phyloP scores from a whole-genome alignment of 805 yeast species.

The Kluyveromyces aestuarii region DNA sequence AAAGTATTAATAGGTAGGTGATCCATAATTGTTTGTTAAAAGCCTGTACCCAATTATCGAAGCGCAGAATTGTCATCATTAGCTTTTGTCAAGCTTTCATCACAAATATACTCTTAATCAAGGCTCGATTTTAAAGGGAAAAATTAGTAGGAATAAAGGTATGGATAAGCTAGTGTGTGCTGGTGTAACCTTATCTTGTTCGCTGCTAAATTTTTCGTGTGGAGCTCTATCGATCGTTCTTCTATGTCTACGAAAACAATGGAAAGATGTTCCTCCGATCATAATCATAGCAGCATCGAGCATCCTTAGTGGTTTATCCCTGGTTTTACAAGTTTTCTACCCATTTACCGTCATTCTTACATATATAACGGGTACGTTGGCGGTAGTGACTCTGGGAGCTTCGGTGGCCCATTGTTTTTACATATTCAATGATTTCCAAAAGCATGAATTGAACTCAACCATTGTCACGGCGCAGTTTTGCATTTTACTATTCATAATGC shows the following conservation, averaged over 20 bases:
- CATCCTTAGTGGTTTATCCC: conserved; percentile 9
- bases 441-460: neutral
- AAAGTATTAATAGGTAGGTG: neutral
- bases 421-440: neutral
- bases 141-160: neutral
- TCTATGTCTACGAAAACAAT: conserved; percentile 1
- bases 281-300: conserved; percentile 19
- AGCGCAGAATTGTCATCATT: neutral
- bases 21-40: neutral
- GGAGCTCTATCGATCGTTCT: conserved; percentile 3
- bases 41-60: neutral
- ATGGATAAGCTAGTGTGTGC: neutral
- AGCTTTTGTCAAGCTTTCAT: neutral
- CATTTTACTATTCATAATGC: conserved; percentile 4
- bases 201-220: conserved; percentile 1
- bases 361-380: neutral
- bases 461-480: conserved; percentile 3
- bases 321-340: neutral
- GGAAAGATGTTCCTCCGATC: conserved; percentile 3
- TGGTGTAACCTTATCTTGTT: neutral
- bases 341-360: neutral
- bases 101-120: too few relatives aligned
- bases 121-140: too few relatives aligned
- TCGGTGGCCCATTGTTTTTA: neutral
- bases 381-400: neutral